Evolutionary conservation across 2,329 filamentous ascomycete genomes (phyloP).

Genomic region (Mariannaea sp.): DNA sequence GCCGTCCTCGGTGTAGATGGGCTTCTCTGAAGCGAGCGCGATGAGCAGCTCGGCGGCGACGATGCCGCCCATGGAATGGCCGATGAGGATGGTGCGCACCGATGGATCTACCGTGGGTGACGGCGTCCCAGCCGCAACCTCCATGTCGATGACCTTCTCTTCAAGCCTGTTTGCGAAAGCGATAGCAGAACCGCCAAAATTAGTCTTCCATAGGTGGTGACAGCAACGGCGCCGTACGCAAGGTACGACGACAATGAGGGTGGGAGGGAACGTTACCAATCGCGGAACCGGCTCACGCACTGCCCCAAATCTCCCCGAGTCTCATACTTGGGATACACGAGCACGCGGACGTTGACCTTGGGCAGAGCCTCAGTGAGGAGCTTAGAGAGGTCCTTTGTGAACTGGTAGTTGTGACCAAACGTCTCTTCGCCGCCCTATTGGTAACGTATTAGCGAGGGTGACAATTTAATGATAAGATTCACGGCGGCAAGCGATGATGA

Average conservation of each 20-base stretch:
- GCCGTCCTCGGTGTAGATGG: constrained; percentile 55
- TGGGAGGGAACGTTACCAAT: constrained; percentile 61
- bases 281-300: constrained; percentile 73
- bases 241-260: no score
- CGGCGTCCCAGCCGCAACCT: constrained; percentile 78
- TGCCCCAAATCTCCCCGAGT: constrained; percentile 77
- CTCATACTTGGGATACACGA: constrained; percentile 82
- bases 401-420: constrained; percentile 68
- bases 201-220: no score
- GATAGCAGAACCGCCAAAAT: no score
- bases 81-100: constrained; percentile 79
- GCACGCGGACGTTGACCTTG: constrained; percentile 66
- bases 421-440: constrained; percentile 74
- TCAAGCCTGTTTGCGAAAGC: constrained; percentile 74
- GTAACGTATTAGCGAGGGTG: not conserved
- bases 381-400: constrained; percentile 72
- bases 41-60: constrained; percentile 89
- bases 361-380: constrained; percentile 69
- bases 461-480: no score
- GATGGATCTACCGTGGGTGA: constrained; percentile 87
- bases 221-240: no score
- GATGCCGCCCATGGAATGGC: constrained; percentile 92
- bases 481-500: no score
- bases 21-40: constrained; percentile 64
- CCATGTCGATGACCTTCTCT: constrained; percentile 91